These are phyloP conservation scores for Lophiostoma macrostomum DNA, from an alignment of 495 filamentous ascomycete species.

Conservation along the genomic window DNA sequence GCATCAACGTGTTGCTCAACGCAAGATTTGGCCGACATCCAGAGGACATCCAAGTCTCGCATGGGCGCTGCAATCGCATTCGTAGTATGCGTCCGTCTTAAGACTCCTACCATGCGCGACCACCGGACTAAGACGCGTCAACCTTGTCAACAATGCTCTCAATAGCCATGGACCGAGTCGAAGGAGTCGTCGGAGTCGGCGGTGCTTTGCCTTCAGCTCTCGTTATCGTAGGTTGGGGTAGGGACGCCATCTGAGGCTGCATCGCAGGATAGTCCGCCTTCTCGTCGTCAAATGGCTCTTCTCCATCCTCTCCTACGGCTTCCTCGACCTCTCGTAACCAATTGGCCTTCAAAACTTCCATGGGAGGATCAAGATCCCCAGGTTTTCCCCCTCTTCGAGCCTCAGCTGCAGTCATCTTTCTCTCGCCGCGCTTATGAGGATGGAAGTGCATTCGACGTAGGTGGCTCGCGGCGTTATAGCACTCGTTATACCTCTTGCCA, in stretches of 20 bases:
- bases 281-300: conserved; percentile 6
- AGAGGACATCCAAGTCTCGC: no score
- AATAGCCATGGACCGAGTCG: conserved; percentile 33
- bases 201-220: conserved; percentile 25
- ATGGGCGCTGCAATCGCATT: no score
- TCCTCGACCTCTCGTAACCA: conserved; percentile 34
- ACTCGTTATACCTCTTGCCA: conserved; percentile 36
- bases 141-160: conserved; percentile 34
- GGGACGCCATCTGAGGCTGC: conserved; percentile 5
- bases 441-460: conserved; percentile 35
- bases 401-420: conserved; percentile 33
- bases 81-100: no score
- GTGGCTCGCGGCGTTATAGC: conserved; percentile 35
- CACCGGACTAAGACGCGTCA: conserved; percentile 23
- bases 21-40: no score
- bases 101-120: no score
- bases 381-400: conserved; percentile 31
- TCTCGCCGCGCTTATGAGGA: conserved; percentile 32
- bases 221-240: conserved; percentile 7
- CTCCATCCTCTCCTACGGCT: conserved; percentile 13
- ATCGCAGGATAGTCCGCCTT: neutral
- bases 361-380: conserved; percentile 32
- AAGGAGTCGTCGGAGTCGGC: conserved; percentile 31
- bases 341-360: conserved; percentile 31
- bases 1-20: no score